Percentiles rank a stretch among this genome's conserved stretches.
Evolutionary conservation across 306 rosid genomes (phyloP).

Genomic region (Quercus gilva): DNA sequence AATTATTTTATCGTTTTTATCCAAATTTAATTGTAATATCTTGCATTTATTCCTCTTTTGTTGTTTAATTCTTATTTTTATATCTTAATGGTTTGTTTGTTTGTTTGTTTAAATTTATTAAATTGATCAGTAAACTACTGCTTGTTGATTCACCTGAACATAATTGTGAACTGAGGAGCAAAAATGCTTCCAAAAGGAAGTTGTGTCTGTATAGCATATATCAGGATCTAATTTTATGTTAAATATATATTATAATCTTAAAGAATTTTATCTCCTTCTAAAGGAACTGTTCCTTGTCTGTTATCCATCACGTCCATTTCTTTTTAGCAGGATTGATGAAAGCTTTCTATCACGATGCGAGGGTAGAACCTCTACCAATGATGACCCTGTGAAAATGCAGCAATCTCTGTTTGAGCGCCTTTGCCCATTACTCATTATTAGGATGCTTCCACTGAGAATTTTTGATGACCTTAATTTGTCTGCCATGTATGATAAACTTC

Average conservation of each 20-base stretch:
- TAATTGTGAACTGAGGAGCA: constrained; percentile 1
- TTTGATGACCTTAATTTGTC: constrained; percentile 66
- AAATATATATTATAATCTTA: neutral
- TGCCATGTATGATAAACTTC: constrained; percentile 56
- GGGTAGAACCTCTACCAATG: constrained; percentile 39
- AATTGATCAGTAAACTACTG: neutral
- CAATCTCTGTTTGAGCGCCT: constrained; percentile 74
- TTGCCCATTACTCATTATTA: constrained; percentile 79
- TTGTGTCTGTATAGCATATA: neutral
- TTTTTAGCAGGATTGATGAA: constrained; percentile 50
- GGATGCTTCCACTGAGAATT: constrained; percentile 84
- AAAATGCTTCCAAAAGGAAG: constrained; percentile 3
- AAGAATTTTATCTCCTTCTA: constrained; percentile 7
- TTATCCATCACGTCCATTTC: constrained; percentile 15
- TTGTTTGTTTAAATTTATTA: constrained; percentile 5
- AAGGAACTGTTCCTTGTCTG: constrained; percentile 17
- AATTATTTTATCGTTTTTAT: neutral
- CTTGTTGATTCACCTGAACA: neutral
- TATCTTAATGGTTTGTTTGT: neutral
- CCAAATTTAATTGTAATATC: neutral
- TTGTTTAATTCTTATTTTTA: neutral
- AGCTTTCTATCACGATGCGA: constrained; percentile 51
- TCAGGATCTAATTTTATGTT: neutral
- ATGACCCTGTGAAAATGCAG: constrained; percentile 56
- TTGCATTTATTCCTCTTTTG: constrained; percentile 9